These are phyloP conservation scores for Pelagophyceae sp. DNA, from an alignment of 352 stramenopile genomes.

Conservation along the genomic window DNA sequence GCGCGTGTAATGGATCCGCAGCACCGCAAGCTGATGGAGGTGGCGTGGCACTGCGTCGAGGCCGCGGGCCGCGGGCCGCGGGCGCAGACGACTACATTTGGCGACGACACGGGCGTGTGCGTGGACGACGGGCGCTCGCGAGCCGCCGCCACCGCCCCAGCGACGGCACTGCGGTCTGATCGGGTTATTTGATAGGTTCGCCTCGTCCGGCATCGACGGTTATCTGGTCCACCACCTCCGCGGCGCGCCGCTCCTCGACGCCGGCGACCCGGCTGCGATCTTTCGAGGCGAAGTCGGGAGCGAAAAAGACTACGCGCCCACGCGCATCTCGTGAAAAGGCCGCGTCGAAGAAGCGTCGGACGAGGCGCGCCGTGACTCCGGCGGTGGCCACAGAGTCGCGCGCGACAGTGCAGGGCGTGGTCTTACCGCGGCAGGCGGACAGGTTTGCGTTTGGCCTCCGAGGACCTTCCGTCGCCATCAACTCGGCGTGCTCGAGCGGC, in stretches of 20 bases:
- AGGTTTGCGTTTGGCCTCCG: slow-evolving; percentile 23
- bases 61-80: background rate
- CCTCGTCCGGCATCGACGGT: slow-evolving; percentile 1
- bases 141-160: no score
- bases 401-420: no score
- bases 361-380: no score
- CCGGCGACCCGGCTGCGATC: background rate
- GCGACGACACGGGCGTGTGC: background rate
- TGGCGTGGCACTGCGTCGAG: slow-evolving; percentile 21
- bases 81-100: background rate
- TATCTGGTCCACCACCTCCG: slow-evolving; percentile 15
- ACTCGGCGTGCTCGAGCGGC: slow-evolving; percentile 27
- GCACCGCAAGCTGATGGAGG: slow-evolving; percentile 25
- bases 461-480: slow-evolving; percentile 22
- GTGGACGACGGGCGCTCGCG: no score
- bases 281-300: background rate
- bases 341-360: no score
- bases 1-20: slow-evolving; percentile 28
- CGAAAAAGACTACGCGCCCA: slow-evolving; percentile 18
- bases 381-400: no score
- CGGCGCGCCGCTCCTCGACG: background rate
- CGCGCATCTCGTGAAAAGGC: slow-evolving; percentile 22
- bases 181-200: background rate
- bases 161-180: no score
- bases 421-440: no score